Evolutionary conservation across 1,284 basidiomycete species (phyloP), one percentile per base, ranked within the genome.

Genomic region (Apiotrichum porosum): DNA sequence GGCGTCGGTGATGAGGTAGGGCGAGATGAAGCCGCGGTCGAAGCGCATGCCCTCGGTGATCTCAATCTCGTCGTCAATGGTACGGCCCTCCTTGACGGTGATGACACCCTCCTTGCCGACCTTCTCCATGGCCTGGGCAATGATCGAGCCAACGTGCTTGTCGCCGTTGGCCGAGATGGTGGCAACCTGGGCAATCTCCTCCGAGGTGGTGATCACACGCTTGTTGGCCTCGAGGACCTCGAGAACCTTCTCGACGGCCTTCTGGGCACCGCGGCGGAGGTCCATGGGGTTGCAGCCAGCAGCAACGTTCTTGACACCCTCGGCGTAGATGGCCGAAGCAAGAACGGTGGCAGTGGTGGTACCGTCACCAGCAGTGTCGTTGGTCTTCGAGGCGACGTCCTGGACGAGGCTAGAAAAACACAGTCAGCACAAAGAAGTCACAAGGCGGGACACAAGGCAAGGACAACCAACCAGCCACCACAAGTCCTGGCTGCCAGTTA

Each of bases 31-130:
- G 37, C 94, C 94, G 47, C 94, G 88, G 82, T 98, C 94, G 78
- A 98, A 97, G 66, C 92, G 85, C 94, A 97, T 98, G 71, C 94
- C 94, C 77, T 98, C 94, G 26, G 94, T 97, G 69, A 98, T 93
- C 75, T 98, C 94, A 70, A 97, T 97, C 78, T 97, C 87, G 71
- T 98, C 94, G 65, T 97, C 91, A 60, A 94, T 94, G 13, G 94
- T 97, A 58, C 86, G 84, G 47, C 94, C 94, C 76, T 97, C 94
- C 80, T 95, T 97, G 74, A 98, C 93, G 53, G 94, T 98, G 79
- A 98, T 97, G 71, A 97, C 94, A 74, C 94, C 94, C 77, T 98
- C 94, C 79, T 97, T 97, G 72, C 94, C 94, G 56, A 97, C 94
- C 76, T 97, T 97, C 78, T 97, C 94, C 94, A 97, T 97, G 3